These are phyloP conservation scores for Nematocida minor DNA, from an alignment of 371 early-diverging fungal genomes.

Conservation along the genomic window DNA sequence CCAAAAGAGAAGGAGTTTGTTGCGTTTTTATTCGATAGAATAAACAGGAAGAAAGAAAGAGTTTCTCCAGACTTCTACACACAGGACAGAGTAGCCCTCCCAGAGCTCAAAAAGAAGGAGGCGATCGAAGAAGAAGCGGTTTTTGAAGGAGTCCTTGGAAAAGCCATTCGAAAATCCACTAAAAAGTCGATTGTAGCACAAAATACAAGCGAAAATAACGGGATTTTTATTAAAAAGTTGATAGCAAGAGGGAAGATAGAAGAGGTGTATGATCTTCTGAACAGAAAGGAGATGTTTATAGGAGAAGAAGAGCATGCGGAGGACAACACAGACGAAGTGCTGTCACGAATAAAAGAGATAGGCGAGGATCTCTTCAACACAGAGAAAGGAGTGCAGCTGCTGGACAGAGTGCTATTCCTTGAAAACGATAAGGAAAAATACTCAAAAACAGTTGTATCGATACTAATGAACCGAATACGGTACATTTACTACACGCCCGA, in stretches of 20 bases:
- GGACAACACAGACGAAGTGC: neutral
- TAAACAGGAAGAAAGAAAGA: constrained; percentile 20
- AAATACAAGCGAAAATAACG: neutral
- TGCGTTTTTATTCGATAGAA: constrained; percentile 24
- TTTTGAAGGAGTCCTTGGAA: constrained; percentile 44
- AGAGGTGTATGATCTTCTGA: constrained; percentile 34
- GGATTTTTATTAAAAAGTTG: constrained; percentile 30
- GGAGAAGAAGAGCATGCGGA: neutral
- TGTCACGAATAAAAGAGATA: constrained; percentile 15
- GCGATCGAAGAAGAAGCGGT: neutral
- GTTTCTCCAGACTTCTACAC: constrained; percentile 30
- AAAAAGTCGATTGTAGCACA: neutral
- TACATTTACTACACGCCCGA: constrained; percentile 29
- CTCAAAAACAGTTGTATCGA: neutral
- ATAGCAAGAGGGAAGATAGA: constrained; percentile 32
- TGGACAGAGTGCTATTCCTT: neutral
- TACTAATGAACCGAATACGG: constrained; percentile 10
- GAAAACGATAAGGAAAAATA: neutral
- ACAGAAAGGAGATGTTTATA: neutral
- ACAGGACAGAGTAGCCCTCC: neutral
- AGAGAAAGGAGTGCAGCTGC: constrained; percentile 26
- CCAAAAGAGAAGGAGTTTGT: constrained; percentile 51
- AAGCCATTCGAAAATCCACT: constrained; percentile 22
- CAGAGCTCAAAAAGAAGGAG: neutral
- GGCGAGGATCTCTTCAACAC: constrained; percentile 42